Evolutionary conservation across 2,329 filamentous ascomycete genomes (phyloP).

Genomic region (Salinomyces thailandicus): DNA sequence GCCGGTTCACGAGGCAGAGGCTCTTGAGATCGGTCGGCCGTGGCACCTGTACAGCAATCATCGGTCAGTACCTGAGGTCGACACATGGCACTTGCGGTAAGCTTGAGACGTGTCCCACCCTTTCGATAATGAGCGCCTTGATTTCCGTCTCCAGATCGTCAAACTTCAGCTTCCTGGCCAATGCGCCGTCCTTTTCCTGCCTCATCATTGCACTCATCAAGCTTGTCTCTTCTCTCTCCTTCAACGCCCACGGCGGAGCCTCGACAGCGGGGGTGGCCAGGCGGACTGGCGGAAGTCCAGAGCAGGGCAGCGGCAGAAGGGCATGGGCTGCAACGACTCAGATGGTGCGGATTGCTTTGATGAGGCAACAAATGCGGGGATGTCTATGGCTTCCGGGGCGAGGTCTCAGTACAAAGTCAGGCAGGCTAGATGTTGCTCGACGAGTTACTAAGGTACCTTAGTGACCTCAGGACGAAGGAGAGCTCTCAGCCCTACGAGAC

Average conservation of each 20-base stretch:
- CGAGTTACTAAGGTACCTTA: no score
- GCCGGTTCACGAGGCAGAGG: slow-evolving; percentile 37
- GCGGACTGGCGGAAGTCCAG: slow-evolving; percentile 6
- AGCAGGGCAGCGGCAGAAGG: neutral
- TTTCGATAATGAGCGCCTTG: slow-evolving; percentile 17
- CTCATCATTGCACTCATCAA: neutral
- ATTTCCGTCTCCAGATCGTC: slow-evolving; percentile 17
- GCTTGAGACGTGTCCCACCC: slow-evolving; percentile 9
- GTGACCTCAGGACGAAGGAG: no score
- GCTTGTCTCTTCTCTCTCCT: neutral
- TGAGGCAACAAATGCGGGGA: no score
- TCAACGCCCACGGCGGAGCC: slow-evolving; percentile 1
- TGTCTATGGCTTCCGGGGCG: no score
- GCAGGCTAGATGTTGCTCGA: no score
- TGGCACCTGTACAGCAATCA: slow-evolving; percentile 25
- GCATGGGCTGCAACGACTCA: neutral
- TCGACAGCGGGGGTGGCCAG: slow-evolving; percentile 8
- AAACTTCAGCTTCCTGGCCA: slow-evolving; percentile 10
- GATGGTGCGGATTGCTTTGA: no score
- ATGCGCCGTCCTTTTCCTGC: slow-evolving; percentile 2
- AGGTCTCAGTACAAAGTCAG: no score
- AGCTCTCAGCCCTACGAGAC: neutral
- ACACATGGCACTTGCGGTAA: neutral
- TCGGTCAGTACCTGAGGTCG: neutral
- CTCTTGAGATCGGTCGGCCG: slow-evolving; percentile 39